phyloP scores from a whole-genome alignment of 108 stramenopile species.

The Bacterosira constricta region DNA sequence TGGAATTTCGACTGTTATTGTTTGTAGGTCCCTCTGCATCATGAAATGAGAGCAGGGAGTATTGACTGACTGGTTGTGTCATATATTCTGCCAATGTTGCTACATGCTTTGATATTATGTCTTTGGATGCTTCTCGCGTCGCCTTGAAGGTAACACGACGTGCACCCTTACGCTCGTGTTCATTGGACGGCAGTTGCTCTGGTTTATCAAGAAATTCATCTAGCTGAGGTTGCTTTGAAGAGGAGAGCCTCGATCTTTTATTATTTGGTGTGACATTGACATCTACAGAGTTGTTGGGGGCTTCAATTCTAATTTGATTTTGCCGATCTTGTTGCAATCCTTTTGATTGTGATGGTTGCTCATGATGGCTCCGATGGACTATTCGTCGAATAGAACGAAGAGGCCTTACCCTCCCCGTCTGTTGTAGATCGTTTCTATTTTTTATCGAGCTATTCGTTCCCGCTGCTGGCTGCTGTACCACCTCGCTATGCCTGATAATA shows the following conservation, averaged over 20 bases:
- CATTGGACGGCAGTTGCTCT: neutral
- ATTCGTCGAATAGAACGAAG: slow-evolving; percentile 35
- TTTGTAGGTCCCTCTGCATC: slow-evolving; percentile 14
- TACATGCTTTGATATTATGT: slow-evolving; percentile 2
- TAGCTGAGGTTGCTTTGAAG: neutral
- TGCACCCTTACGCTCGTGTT: neutral
- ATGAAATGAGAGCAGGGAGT: slow-evolving; percentile 48
- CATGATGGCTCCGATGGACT: slow-evolving; percentile 14
- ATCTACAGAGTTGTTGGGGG: neutral
- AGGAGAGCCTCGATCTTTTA: neutral
- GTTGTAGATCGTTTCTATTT: neutral
- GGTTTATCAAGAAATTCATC: neutral
- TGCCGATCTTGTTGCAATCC: neutral
- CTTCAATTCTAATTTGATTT: neutral
- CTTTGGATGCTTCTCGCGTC: slow-evolving; percentile 30
- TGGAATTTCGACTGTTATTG: neutral
- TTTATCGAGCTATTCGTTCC: neutral
- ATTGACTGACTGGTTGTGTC: slow-evolving; percentile 52
- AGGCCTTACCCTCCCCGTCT: slow-evolving; percentile 17
- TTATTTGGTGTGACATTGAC: neutral
- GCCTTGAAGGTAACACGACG: slow-evolving; percentile 53
- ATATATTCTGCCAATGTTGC: slow-evolving; percentile 45
- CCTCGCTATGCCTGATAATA: slow-evolving; percentile 23
- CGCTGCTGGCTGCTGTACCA: neutral
- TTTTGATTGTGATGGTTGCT: neutral